Evolutionary conservation across 495 filamentous ascomycete genomes (phyloP).

Genomic region (Diplogelasinospora grovesii): DNA sequence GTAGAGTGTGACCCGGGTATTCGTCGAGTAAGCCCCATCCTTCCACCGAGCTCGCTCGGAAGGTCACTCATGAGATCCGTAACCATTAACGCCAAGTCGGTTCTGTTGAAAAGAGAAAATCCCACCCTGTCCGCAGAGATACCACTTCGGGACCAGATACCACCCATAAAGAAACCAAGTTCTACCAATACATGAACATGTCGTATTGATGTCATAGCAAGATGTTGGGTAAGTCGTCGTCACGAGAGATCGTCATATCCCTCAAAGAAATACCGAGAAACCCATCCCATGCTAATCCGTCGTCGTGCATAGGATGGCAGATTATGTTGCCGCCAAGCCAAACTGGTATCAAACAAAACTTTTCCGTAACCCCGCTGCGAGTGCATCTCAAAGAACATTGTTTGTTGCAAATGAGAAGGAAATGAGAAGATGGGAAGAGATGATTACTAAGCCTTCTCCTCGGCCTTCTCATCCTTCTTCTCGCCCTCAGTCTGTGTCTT

Average conservation of each 20-base stretch:
- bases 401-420: slow-evolving; percentile 29
- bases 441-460: slow-evolving; percentile 46
- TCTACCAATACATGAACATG: slow-evolving; percentile 28
- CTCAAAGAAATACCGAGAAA: slow-evolving; percentile 17
- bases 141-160: slow-evolving; percentile 18
- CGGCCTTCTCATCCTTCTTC: slow-evolving; percentile 42
- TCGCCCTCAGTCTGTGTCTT: slow-evolving; percentile 58
- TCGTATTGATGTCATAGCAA: slow-evolving; percentile 25
- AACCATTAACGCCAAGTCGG: slow-evolving; percentile 26
- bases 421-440: slow-evolving; percentile 19
- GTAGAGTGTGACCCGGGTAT: slow-evolving; percentile 18
- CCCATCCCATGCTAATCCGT: slow-evolving; percentile 14
- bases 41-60: slow-evolving; percentile 9
- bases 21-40: slow-evolving; percentile 12
- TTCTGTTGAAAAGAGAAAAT: slow-evolving; percentile 11
- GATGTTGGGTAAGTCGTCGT: slow-evolving; percentile 23
- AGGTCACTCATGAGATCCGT: slow-evolving; percentile 16
- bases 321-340: slow-evolving; percentile 32
- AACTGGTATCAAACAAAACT: slow-evolving; percentile 45
- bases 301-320: slow-evolving; percentile 19
- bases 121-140: slow-evolving; percentile 16
- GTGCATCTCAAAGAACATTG: no score
- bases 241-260: slow-evolving; percentile 13
- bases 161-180: slow-evolving; percentile 17
- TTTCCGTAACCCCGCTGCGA: slow-evolving; percentile 43